Percentiles rank a stretch among this genome's conserved stretches.
phyloP scores from a whole-genome alignment of 2,329 filamentous ascomycete genomes.

The Paecilomyces variotii region DNA sequence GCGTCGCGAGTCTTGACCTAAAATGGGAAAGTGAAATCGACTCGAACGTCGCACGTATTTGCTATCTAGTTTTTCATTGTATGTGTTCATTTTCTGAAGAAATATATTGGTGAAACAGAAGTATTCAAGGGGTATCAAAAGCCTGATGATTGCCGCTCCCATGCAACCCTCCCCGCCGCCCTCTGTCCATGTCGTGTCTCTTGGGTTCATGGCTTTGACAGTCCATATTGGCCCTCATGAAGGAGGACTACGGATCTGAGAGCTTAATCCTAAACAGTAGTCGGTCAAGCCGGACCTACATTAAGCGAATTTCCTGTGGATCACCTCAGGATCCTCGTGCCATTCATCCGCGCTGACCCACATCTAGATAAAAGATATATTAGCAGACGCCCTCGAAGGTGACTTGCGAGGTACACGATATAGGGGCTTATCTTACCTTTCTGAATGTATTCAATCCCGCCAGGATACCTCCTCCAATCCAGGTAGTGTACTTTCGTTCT shows the following conservation, averaged over 20 bases:
- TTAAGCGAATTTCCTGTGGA: slow-evolving; percentile 94
- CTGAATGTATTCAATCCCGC: slow-evolving; percentile 95
- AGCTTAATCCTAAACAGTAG: background rate
- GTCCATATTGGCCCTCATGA: background rate
- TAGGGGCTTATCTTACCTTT: slow-evolving; percentile 58
- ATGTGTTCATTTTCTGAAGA: background rate
- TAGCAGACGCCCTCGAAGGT: background rate
- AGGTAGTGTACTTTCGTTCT: slow-evolving; percentile 96
- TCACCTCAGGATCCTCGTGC: slow-evolving; percentile 99
- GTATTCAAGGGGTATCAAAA: slow-evolving; percentile 2
- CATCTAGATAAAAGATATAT: slow-evolving; percentile 56
- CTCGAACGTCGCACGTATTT: too few species aligned
- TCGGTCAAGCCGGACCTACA: background rate
- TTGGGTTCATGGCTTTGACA: background rate
- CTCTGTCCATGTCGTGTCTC: background rate
- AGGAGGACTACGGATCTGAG: background rate
- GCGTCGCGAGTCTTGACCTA: too few species aligned
- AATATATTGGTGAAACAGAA: background rate
- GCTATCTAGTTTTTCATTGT: background rate
- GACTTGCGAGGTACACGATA: background rate
- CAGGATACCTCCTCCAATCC: slow-evolving; percentile 97
- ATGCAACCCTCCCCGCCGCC: background rate
- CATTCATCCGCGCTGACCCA: slow-evolving; percentile 99
- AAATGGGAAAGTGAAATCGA: too few species aligned
- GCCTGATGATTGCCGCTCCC: slow-evolving; percentile 1